Percentiles rank a stretch among this genome's conserved stretches.
phyloP scores from a whole-genome alignment of 2,329 filamentous ascomycete genomes.

The Didymella sp. region DNA sequence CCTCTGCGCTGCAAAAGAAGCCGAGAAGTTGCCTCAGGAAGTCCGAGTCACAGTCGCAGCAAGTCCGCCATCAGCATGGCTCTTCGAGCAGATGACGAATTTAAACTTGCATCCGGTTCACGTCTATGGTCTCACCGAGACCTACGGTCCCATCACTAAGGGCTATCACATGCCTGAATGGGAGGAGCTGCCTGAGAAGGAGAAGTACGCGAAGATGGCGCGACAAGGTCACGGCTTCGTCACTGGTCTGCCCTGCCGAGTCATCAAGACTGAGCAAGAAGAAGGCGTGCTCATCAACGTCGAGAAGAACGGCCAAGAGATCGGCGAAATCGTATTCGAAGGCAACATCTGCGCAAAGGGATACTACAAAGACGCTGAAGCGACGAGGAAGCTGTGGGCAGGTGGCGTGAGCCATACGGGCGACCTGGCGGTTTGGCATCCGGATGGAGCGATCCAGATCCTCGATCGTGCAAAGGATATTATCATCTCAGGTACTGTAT shows the following conservation, averaged over 20 bases:
- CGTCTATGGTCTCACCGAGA: conserved; percentile 87
- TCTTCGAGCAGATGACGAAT: conserved; percentile 90
- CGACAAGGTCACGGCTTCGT: conserved; percentile 92
- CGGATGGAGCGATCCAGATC: conserved; percentile 90
- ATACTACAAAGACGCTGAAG: conserved; percentile 89
- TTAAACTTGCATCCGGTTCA: conserved; percentile 91
- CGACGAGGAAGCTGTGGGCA: conserved; percentile 84
- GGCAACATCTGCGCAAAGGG: conserved; percentile 93
- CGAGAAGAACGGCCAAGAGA: conserved; percentile 72
- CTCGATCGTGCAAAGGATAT: conserved; percentile 96
- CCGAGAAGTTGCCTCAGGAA: conserved; percentile 69
- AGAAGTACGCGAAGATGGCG: conserved; percentile 90
- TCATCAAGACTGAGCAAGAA: conserved; percentile 80
- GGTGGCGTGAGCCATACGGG: conserved; percentile 89
- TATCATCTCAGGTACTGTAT: conserved; percentile 81
- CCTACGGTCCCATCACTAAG: conserved; percentile 94
- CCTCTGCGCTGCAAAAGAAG: conserved; percentile 80
- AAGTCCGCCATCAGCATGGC: conserved; percentile 83
- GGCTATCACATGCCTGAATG: conserved; percentile 87
- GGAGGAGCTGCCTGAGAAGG: conserved; percentile 74
- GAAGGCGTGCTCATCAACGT: conserved; percentile 73
- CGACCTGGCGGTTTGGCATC: conserved; percentile 91
- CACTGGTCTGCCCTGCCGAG: conserved; percentile 77
- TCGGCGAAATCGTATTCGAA: conserved; percentile 83
- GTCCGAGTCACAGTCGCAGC: conserved; percentile 93